Evolutionary conservation across 805 yeast genomes (phyloP).

Genomic region (Maudiozyma serrabonitensis): DNA sequence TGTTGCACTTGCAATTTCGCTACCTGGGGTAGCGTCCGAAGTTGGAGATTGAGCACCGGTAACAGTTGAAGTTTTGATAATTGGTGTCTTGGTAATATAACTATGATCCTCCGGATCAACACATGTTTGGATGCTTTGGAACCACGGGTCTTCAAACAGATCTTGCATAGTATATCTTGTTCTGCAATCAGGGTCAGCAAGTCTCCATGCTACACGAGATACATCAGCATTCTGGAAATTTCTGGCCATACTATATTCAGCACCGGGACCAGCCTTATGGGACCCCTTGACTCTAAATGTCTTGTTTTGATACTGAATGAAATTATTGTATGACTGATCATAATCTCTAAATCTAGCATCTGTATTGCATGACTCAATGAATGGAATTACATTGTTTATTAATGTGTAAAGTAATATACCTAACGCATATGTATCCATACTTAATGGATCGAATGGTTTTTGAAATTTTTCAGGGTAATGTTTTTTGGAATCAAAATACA

Average conservation of each 20-base stretch:
- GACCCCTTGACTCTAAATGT: conserved; percentile 38
- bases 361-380: conserved; percentile 38
- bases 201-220: conserved; percentile 64
- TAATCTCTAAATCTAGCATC: conserved; percentile 51
- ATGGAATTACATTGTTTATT: conserved; percentile 52
- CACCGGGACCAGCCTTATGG: conserved; percentile 53
- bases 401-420: conserved; percentile 61
- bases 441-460: conserved; percentile 49
- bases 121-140: conserved; percentile 50
- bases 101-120: conserved; percentile 18
- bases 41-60: conserved; percentile 1
- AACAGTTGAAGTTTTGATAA: conserved; percentile 16
- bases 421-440: conserved; percentile 65
- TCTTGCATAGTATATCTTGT: conserved; percentile 47
- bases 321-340: conserved; percentile 38
- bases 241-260: conserved; percentile 61
- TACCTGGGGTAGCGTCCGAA: background rate
- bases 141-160: conserved; percentile 58
- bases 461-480: conserved; percentile 26
- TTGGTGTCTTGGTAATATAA: conserved; percentile 15
- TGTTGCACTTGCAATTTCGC: background rate
- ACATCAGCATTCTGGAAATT: conserved; percentile 51
- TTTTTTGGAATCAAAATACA: conserved; percentile 32
- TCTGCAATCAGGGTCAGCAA: conserved; percentile 52
- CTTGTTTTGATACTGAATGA: conserved; percentile 34